These are phyloP conservation scores for Pezicula neosporulosa DNA, from an alignment of 2,329 filamentous ascomycete species.

Conservation along the genomic window DNA sequence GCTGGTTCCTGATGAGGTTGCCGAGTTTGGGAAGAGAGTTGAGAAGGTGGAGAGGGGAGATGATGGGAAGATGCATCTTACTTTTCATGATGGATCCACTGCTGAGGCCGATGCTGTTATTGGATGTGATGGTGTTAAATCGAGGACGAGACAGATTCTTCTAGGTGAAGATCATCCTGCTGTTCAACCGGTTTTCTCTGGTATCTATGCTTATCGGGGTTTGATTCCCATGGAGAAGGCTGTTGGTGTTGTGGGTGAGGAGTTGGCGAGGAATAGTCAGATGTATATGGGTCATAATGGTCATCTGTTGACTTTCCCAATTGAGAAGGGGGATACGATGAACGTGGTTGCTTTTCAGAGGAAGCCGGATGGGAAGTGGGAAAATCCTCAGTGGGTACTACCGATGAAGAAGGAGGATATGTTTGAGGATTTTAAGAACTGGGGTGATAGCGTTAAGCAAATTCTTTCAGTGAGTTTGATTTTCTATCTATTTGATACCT, in stretches of 20 bases:
- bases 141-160: constrained; percentile 46
- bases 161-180: constrained; percentile 35
- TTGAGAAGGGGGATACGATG: constrained; percentile 51
- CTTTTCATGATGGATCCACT: constrained; percentile 41
- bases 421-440: constrained; percentile 32
- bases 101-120: constrained; percentile 46
- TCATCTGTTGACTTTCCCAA: constrained; percentile 59
- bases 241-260: constrained; percentile 41
- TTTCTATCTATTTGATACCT: not conserved
- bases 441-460: constrained; percentile 31
- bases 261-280: constrained; percentile 44
- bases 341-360: constrained; percentile 41
- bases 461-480: constrained; percentile 26
- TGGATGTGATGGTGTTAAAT: constrained; percentile 64
- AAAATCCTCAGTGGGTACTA: constrained; percentile 34
- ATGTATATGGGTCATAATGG: constrained; percentile 46
- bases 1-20: constrained; percentile 33
- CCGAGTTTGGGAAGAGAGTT: constrained; percentile 32
- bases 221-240: constrained; percentile 57
- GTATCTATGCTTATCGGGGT: constrained; percentile 60
- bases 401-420: constrained; percentile 34
- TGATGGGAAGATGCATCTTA: constrained; percentile 25
- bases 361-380: constrained; percentile 30
- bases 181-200: constrained; percentile 39
- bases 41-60: constrained; percentile 25